Evolutionary conservation across 176 grass and related monocot genomes (phyloP).

Genomic region (Carex scoparia): DNA sequence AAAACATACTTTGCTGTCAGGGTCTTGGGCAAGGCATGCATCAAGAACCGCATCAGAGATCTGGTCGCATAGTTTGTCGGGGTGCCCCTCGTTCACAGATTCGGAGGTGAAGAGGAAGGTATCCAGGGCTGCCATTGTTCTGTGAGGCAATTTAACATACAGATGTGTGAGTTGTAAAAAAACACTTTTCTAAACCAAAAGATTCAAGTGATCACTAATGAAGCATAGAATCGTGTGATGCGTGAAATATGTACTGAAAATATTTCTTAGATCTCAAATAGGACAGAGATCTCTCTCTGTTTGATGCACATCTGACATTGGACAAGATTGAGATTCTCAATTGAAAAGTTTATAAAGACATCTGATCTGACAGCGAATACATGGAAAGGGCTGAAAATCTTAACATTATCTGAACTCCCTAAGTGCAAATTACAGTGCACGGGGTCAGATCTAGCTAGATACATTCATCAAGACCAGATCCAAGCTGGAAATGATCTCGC

Average conservation of each 20-base stretch:
- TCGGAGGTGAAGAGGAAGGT: constrained; percentile 16
- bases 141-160: not conserved
- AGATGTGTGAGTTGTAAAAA: not conserved
- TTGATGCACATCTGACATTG: not conserved
- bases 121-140: not conserved
- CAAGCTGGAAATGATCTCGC: not conserved
- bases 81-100: constrained; percentile 11
- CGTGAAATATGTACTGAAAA: not conserved
- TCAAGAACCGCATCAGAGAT: constrained; percentile 21
- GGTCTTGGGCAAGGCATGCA: constrained; percentile 9
- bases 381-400: not conserved
- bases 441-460: not conserved
- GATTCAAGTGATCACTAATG: not conserved
- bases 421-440: not conserved
- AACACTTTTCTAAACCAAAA: not conserved
- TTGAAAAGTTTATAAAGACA: not conserved
- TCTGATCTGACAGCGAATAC: too few relatives aligned
- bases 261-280: not conserved
- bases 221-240: not conserved
- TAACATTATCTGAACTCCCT: not conserved
- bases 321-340: not conserved
- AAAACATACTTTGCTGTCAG: not conserved
- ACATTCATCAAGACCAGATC: not conserved
- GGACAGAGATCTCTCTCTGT: not conserved
- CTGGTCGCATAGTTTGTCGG: constrained; percentile 19